Evolutionary conservation across 805 yeast species (phyloP).

Genomic region (Sugiyamaella marilandica): DNA sequence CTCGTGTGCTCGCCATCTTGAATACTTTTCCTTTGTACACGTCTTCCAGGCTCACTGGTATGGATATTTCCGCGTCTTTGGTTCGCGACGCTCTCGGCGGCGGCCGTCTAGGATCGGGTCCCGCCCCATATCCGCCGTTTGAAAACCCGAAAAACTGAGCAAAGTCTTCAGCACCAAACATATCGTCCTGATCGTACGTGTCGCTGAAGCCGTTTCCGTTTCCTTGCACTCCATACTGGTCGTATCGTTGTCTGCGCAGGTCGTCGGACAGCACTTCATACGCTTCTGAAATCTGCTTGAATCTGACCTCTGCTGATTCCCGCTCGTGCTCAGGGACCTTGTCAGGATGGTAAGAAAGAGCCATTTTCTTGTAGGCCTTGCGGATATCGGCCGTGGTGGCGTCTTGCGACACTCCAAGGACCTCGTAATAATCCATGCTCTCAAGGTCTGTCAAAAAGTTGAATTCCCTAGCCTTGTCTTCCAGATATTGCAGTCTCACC

Average conservation of each 20-base stretch:
- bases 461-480: neutral
- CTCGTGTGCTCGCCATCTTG: conserved; percentile 66
- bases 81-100: conserved; percentile 36
- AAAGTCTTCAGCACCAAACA: conserved; percentile 69
- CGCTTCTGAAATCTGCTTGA: conserved; percentile 82
- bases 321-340: conserved; percentile 67
- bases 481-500: neutral
- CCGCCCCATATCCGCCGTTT: conserved; percentile 9
- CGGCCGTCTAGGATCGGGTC: conserved; percentile 20
- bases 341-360: conserved; percentile 84
- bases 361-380: conserved; percentile 79
- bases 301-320: conserved; percentile 65
- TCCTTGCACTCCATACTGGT: conserved; percentile 30
- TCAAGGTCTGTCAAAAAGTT: neutral
- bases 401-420: conserved; percentile 60
- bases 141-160: conserved; percentile 52
- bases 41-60: conserved; percentile 66
- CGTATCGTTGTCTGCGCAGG: conserved; percentile 33
- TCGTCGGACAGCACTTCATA: conserved; percentile 78
- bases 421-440: conserved; percentile 45
- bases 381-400: conserved; percentile 73
- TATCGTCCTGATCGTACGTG: conserved; percentile 37
- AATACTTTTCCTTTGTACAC: conserved; percentile 75
- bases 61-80: conserved; percentile 61
- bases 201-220: conserved; percentile 29